phyloP scores from a whole-genome alignment of 2,329 filamentous ascomycete genomes.

The Aspergillus pseudotamarii region DNA sequence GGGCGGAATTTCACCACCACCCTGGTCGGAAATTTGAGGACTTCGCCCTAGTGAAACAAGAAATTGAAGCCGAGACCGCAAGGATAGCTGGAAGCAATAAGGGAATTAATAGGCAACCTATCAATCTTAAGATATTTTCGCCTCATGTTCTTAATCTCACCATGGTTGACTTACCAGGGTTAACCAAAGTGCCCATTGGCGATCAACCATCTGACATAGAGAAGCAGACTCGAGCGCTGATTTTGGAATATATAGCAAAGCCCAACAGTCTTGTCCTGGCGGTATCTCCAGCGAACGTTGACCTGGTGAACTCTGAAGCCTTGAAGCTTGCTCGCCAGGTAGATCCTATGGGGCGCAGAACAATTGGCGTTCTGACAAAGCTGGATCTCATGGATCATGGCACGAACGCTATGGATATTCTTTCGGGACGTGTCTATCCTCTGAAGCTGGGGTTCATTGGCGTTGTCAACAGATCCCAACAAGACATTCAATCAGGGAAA shows the following conservation, averaged over 20 bases:
- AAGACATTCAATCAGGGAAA: conserved; percentile 96
- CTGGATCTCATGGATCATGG: conserved; percentile 98
- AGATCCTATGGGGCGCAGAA: conserved; percentile 88
- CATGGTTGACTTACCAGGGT: conserved; percentile 88
- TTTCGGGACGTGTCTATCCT: conserved; percentile 96
- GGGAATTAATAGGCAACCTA: conserved; percentile 95
- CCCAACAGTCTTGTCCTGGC: conserved; percentile 97
- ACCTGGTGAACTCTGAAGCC: conserved; percentile 97
- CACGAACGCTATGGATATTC: conserved; percentile 94
- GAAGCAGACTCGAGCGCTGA: conserved; percentile 95
- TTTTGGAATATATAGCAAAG: conserved; percentile 97
- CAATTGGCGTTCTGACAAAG: conserved; percentile 96
- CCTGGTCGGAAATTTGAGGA: conserved; percentile 87
- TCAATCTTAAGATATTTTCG: conserved; percentile 98
- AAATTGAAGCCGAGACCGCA: conserved; percentile 96
- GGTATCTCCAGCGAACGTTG: conserved; percentile 95
- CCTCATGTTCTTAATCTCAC: conserved; percentile 96
- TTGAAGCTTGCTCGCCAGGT: conserved; percentile 96
- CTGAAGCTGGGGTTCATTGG: conserved; percentile 97
- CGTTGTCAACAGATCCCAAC: conserved; percentile 95
- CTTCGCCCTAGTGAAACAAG: conserved; percentile 89
- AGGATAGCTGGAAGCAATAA: conserved; percentile 96
- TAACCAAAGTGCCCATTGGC: conserved; percentile 98
- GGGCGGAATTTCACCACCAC: conserved; percentile 97
- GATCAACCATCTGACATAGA: conserved; percentile 98